These are phyloP conservation scores for Arachnopeziza araneosa DNA, from an alignment of 2,329 filamentous ascomycete species.

Conservation along the genomic window DNA sequence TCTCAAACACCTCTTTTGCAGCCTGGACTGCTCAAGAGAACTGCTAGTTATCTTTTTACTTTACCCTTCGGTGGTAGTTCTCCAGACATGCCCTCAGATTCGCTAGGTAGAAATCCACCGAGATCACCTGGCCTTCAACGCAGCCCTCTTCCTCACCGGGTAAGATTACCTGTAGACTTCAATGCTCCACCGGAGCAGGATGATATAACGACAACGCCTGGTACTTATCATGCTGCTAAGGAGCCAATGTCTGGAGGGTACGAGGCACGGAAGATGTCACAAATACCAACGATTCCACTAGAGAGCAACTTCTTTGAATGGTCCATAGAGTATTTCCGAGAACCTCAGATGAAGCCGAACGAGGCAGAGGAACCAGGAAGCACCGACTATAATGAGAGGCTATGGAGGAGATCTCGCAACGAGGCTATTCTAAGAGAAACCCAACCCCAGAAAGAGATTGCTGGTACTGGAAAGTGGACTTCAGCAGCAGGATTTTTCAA, in stretches of 20 bases:
- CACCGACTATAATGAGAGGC: slow-evolving; percentile 88
- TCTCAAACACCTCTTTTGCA: slow-evolving; percentile 43
- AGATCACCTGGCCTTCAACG: slow-evolving; percentile 25
- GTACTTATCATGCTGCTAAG: slow-evolving; percentile 69
- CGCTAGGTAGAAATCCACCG: slow-evolving; percentile 16
- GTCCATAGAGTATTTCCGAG: slow-evolving; percentile 96
- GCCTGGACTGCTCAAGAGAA: slow-evolving; percentile 55
- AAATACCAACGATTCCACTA: slow-evolving; percentile 64
- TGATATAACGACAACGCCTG: slow-evolving; percentile 58
- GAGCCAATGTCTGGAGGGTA: slow-evolving; percentile 78
- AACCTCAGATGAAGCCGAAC: slow-evolving; percentile 95
- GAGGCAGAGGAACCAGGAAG: slow-evolving; percentile 96
- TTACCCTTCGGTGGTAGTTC: slow-evolving; percentile 41
- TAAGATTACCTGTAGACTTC: slow-evolving; percentile 51
- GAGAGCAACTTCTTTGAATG: slow-evolving; percentile 84
- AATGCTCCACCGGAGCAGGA: slow-evolving; percentile 67
- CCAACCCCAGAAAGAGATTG: slow-evolving; percentile 86
- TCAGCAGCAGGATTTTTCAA: slow-evolving; percentile 77
- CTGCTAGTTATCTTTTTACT: slow-evolving; percentile 57
- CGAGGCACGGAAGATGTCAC: slow-evolving; percentile 52
- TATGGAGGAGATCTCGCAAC: slow-evolving; percentile 90
- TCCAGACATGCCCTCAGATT: slow-evolving; percentile 23
- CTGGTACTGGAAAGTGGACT: slow-evolving; percentile 82
- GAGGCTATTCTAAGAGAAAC: slow-evolving; percentile 89
- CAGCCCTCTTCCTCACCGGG: slow-evolving; percentile 23